A percentile compares a stretch with the other conserved stretches of the same genome.
Conservation (phyloP, 371 early-diverging fungal genomes). For the Mucor indicus region DNA sequence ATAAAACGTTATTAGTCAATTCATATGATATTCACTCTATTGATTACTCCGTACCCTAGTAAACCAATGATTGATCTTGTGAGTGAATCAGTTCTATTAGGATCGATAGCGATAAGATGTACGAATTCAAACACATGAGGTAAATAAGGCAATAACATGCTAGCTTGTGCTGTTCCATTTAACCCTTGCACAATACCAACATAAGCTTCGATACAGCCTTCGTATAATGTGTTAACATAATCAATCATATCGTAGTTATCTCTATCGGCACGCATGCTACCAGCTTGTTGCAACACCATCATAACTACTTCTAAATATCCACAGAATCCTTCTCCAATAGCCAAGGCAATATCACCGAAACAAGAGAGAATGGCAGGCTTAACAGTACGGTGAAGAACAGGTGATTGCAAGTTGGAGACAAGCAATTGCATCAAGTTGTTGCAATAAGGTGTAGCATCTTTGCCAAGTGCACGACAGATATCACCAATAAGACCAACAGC, state of each 20-base stretch:
- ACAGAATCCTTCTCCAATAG: slow-evolving; percentile 87
- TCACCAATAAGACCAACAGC: slow-evolving; percentile 95
- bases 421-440: slow-evolving; percentile 84
- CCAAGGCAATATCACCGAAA: slow-evolving; percentile 97
- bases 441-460: slow-evolving; percentile 70
- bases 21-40: not conserved
- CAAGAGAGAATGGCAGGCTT: slow-evolving; percentile 92
- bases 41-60: slow-evolving; percentile 55
- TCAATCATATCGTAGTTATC: slow-evolving; percentile 79
- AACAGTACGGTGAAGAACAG: slow-evolving; percentile 77
- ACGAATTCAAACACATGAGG: slow-evolving; percentile 77
- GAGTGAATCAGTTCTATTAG: slow-evolving; percentile 59
- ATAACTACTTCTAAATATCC: slow-evolving; percentile 79
- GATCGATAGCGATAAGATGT: slow-evolving; percentile 58
- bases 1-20: not conserved
- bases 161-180: slow-evolving; percentile 58
- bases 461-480: slow-evolving; percentile 85
- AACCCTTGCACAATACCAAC: slow-evolving; percentile 94
- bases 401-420: slow-evolving; percentile 69
- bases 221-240: slow-evolving; percentile 78
- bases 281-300: slow-evolving; percentile 84
- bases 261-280: slow-evolving; percentile 61
- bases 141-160: slow-evolving; percentile 59
- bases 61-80: slow-evolving; percentile 79
- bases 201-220: slow-evolving; percentile 91